Percentiles rank a stretch among this genome's conserved stretches.
These are phyloP conservation scores for Aureobasidium lini DNA, from an alignment of 2,329 filamentous ascomycete genomes.

Conservation along the genomic window DNA sequence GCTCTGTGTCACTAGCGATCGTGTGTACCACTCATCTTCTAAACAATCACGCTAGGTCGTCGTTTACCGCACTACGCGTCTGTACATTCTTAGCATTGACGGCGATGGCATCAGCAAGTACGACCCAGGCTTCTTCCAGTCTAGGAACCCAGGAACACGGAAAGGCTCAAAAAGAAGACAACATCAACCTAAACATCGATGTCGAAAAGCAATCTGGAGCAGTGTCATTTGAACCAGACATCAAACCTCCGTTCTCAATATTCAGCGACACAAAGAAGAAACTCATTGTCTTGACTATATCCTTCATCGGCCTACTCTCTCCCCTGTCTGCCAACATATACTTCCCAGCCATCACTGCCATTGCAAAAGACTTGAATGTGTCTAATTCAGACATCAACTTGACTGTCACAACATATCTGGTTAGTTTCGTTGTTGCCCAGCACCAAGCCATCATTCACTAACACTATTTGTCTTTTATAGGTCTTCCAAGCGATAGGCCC, in stretches of 20 bases:
- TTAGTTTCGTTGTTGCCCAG: constrained; percentile 4
- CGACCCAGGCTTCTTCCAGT: not conserved
- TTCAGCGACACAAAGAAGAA: constrained; percentile 22
- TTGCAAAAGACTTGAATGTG: constrained; percentile 44
- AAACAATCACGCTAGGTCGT: not conserved
- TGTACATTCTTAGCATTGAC: not conserved
- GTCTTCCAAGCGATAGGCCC: constrained; percentile 49
- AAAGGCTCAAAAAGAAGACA: not conserved
- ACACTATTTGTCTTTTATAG: constrained; percentile 18
- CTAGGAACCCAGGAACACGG: not conserved
- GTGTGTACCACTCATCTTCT: not conserved
- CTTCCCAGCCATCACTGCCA: constrained; percentile 45
- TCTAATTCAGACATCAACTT: constrained; percentile 38
- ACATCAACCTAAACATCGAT: not conserved
- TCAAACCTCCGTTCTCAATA: constrained; percentile 23
- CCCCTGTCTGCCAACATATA: constrained; percentile 40
- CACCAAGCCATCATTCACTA: constrained; percentile 16
- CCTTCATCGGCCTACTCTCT: constrained; percentile 23
- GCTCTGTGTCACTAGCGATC: not conserved
- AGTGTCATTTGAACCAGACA: not conserved
- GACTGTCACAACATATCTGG: constrained; percentile 53
- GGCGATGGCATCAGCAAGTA: not conserved
- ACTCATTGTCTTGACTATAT: constrained; percentile 23
- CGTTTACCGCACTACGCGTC: too few relatives aligned
- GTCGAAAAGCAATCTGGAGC: not conserved